Evolutionary conservation across 2,329 filamentous ascomycete genomes (phyloP).

Genomic region (Truncatella angustata): DNA sequence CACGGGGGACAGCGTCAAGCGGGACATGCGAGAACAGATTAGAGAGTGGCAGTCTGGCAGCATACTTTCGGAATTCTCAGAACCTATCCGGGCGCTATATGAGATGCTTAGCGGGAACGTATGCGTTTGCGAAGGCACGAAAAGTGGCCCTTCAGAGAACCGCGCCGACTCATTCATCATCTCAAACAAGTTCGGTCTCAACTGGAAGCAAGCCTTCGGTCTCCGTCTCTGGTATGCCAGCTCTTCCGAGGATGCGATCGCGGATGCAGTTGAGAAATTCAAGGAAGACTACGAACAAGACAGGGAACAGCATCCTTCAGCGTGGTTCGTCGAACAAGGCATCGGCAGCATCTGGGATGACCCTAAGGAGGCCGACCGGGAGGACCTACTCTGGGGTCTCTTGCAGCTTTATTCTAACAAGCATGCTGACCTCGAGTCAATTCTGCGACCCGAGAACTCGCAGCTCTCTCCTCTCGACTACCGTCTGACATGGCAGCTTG

Average conservation of each 20-base stretch:
- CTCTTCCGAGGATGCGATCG: conserved; percentile 64
- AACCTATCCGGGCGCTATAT: conserved; percentile 82
- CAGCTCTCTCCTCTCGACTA: conserved; percentile 73
- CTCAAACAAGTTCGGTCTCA: conserved; percentile 77
- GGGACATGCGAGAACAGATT: conserved; percentile 77
- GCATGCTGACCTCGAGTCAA: conserved; percentile 59
- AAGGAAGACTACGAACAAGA: conserved; percentile 69
- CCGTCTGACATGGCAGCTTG: conserved; percentile 82
- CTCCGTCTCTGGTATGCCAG: conserved; percentile 88
- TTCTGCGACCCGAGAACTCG: conserved; percentile 74
- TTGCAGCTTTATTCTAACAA: conserved; percentile 74
- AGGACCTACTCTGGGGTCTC: conserved; percentile 85
- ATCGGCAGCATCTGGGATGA: conserved; percentile 61
- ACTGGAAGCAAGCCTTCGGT: conserved; percentile 93
- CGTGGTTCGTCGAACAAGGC: conserved; percentile 66
- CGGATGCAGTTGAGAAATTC: conserved; percentile 71
- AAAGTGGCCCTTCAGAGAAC: conserved; percentile 72
- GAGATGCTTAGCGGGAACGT: conserved; percentile 86
- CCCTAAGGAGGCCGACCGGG: conserved; percentile 53
- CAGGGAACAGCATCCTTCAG: conserved; percentile 69
- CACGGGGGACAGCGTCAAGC: conserved; percentile 64
- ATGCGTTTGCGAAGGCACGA: conserved; percentile 77
- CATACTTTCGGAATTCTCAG: conserved; percentile 81
- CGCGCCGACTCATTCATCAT: conserved; percentile 77
- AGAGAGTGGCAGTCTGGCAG: conserved; percentile 81